Evolutionary conservation across 2,329 filamentous ascomycete species (phyloP).

Genomic region (Fusarium hainanense): DNA sequence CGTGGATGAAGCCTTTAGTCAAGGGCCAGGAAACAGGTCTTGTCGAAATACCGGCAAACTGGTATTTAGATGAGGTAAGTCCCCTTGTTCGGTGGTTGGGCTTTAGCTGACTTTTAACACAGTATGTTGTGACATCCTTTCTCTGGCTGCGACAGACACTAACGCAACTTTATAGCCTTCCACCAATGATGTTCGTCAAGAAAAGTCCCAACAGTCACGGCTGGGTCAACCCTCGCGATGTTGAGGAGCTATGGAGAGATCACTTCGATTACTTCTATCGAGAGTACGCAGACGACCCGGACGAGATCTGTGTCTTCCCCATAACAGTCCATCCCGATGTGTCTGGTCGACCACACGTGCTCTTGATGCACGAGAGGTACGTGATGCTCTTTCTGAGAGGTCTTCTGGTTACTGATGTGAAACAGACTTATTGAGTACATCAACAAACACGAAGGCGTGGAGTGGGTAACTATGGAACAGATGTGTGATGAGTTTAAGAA

Average conservation of each 20-base stretch:
- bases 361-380: constrained; percentile 74
- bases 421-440: constrained; percentile 70
- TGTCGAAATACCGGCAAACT: constrained; percentile 70
- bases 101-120: accelerated
- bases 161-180: constrained; percentile 49
- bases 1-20: constrained; percentile 63
- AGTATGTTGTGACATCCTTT: not conserved
- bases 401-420: accelerated
- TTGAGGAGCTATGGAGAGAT: constrained; percentile 73
- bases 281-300: constrained; percentile 57
- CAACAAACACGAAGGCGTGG: constrained; percentile 68
- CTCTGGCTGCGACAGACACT: no score
- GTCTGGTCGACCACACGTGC: constrained; percentile 75
- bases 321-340: constrained; percentile 83
- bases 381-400: accelerated
- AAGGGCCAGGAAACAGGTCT: constrained; percentile 70
- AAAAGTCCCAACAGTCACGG: constrained; percentile 73
- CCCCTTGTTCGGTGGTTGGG: accelerated
- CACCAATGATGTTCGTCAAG: constrained; percentile 80
- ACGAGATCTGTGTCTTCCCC: constrained; percentile 81
- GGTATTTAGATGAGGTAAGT: constrained; percentile 69
- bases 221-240: constrained; percentile 66
- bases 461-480: constrained; percentile 76
- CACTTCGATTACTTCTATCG: constrained; percentile 80
- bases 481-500: constrained; percentile 80